Base-by-base conservation (phyloP, 1,284 basidiomycete genomes). In the Microbotryum scabiosae region DNA sequence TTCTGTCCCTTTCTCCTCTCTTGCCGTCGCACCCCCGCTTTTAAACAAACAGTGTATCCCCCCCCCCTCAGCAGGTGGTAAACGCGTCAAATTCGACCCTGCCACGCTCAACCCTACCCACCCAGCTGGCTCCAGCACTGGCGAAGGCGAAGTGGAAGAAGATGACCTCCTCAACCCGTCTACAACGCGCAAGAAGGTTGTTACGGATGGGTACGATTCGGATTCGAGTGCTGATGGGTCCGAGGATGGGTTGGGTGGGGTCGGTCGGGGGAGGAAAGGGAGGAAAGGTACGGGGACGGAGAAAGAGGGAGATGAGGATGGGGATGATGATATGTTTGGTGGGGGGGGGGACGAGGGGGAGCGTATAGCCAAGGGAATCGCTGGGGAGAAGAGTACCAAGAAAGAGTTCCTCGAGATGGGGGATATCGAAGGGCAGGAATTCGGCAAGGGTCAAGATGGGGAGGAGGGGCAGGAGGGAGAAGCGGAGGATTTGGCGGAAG, bases 391-490 rank as follows among this genome's bases (percentile, higher is more conserved):
- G 74, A 82, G 85, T 61, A 82, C 64, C 41, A 57, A 56, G n/a
- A 72, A 71, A 49, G 71, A 83, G 72, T 94, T 82, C 73, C 78
- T 97, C 74, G 81, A 87, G 57, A 78, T 98, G 16, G 89, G 88
- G 1, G 94, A 98, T 73, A 92, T 98, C 69, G 92, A 97, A 75
- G 90, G 92, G 0, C 90, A 99, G 76, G 88, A 91, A 73, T 90
- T 97, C 72, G 57, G 54, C 8, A 61, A 60, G 30, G 63, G 58
- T 9, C 64, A 66, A 16, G 65, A 71, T 4, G 62, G 63, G 5
- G 69, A 61, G 18, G 70, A 73, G 30, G 28, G 9, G 5, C 68
- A 61, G 18, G 70, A 41, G 5, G 36, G 14, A 12, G 16, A 5
- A 41, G 36, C 9, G 36, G 36, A 41, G 2, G 36, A 5, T 12